A percentile compares a stretch with the other conserved stretches of the same genome.
phyloP scores from a whole-genome alignment of 208 protist genomes.

The Acanthamoeba culbertsoni region DNA sequence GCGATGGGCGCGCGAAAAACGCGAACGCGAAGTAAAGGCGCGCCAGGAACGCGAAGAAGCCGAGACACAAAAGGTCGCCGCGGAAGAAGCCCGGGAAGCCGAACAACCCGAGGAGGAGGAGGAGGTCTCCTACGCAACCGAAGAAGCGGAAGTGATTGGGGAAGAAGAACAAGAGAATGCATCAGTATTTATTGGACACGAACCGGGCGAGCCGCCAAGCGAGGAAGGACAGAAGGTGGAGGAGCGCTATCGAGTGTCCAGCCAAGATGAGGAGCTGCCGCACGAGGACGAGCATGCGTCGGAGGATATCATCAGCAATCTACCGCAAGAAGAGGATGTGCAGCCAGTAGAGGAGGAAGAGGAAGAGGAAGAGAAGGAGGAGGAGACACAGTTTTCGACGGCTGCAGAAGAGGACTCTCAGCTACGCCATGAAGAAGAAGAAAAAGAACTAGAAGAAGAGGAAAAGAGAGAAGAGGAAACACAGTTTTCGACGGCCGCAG shows the following conservation, averaged over 20 bases:
- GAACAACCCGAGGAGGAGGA: too few relatives aligned
- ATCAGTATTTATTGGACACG: too few relatives aligned
- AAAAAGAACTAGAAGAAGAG: background rate
- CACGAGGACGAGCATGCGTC: too few relatives aligned
- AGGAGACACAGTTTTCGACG: background rate
- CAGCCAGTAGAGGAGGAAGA: background rate
- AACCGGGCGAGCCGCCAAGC: background rate
- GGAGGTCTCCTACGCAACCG: too few relatives aligned
- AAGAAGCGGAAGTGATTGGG: too few relatives aligned
- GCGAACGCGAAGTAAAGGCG: background rate
- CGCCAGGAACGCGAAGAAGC: background rate
- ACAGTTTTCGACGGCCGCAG: background rate
- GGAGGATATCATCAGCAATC: too few relatives aligned
- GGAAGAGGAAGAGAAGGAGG: background rate
- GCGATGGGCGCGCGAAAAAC: background rate
- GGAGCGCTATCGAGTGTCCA: too few relatives aligned
- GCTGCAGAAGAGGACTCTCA: too few relatives aligned
- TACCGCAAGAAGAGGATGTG: too few relatives aligned
- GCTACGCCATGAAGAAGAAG: too few relatives aligned
- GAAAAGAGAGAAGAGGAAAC: background rate
- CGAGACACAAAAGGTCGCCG: background rate
- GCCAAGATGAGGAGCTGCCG: too few relatives aligned
- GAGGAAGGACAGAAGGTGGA: background rate
- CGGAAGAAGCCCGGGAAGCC: background rate
- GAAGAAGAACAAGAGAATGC: background rate